phyloP scores from a whole-genome alignment of 345 rosid species.

The Hibiscus trionum region DNA sequence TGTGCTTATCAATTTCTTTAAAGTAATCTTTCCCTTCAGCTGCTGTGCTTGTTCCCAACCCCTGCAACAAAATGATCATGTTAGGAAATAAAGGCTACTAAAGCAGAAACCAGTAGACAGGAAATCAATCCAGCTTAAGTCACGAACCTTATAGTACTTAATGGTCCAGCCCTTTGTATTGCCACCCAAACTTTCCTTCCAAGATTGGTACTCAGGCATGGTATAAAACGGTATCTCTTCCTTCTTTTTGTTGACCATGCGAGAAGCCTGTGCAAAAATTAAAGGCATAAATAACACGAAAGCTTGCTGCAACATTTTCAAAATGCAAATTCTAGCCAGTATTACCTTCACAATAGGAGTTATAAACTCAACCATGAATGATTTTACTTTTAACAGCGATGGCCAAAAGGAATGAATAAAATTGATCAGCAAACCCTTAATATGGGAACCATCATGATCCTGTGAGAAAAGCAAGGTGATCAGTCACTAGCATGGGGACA shows the following conservation, averaged over 20 bases:
- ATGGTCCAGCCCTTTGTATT: slow-evolving; percentile 75
- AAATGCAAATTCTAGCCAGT: not conserved
- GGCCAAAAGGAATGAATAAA: slow-evolving; percentile 98
- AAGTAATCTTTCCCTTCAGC: slow-evolving; percentile 81
- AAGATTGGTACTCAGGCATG: slow-evolving; percentile 84
- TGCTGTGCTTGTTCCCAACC: slow-evolving; percentile 86
- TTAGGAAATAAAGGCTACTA: not conserved
- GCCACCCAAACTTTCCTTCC: slow-evolving; percentile 69
- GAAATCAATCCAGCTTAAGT: not conserved
- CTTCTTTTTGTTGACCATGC: slow-evolving; percentile 23
- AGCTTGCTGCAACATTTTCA: not conserved
- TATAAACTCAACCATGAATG: slow-evolving; percentile 88
- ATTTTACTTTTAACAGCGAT: slow-evolving; percentile 67
- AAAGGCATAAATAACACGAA: not conserved
- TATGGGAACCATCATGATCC: slow-evolving; percentile 99
- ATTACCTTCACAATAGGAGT: slow-evolving; percentile 94
- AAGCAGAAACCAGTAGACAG: not conserved
- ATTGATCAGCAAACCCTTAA: slow-evolving; percentile 87
- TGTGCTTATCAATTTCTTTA: slow-evolving; percentile 44
- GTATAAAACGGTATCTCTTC: slow-evolving; percentile 48
- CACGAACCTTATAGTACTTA: slow-evolving; percentile 91
- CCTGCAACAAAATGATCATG: slow-evolving; percentile 31
- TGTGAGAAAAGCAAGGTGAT: slow-evolving; percentile 17
- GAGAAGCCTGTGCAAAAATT: slow-evolving; percentile 50
- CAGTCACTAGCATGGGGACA: not conserved